Evolutionary conservation across 805 yeast genomes (phyloP), one percentile per base, ranked within the genome.

Genomic region (Kuraishia hungarica): DNA sequence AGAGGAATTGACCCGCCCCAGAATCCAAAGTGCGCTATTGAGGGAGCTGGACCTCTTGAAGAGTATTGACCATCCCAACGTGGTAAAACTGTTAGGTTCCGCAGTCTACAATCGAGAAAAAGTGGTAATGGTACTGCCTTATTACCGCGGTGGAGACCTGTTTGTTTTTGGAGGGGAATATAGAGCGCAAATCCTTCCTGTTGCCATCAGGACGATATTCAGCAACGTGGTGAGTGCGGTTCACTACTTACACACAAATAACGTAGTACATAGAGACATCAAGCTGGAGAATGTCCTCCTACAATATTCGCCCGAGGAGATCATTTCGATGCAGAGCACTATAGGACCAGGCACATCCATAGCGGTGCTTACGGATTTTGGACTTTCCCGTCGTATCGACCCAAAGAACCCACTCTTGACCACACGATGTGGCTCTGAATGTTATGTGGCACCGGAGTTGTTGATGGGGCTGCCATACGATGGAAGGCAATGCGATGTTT

Each of bases 371-470:
- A 85, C 96, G 0, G 99, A 94, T 73, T 86, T 94, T 70, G 99
- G 99, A 0, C 77, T 94, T 26, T 86, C 96, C 11, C 84, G 90
- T 61, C 73, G 76, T 52, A 78, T 93, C 23, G 82, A 79, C 52
- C 79, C 82, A 1, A 76, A 73, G 1, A 74, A 80, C 59, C 87
- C 90, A 24, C 62, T 86, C 56, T 75, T 96, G 24, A 79, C 88
- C 2, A 93, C 98, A 1, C 72, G 98, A 58, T 94, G 99, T 68
- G 99, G 99, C 0, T 89, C 97, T 1, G 97, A 89, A 59, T 99
- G 94, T 67, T 94, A 94, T 63, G 96, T 94, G 6, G 86, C 97
- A 0, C 99, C 99, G 0, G 99, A 94, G 65, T 71, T 94, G 23
- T 72, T 94, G 46, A 81, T 94, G 82, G 98, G 98, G 1, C 76